Percentiles rank a stretch among this genome's conserved stretches.
Evolutionary conservation across 2,329 filamentous ascomycete species (phyloP).

Genomic region (Graphilbum ipis-grandicollis): DNA sequence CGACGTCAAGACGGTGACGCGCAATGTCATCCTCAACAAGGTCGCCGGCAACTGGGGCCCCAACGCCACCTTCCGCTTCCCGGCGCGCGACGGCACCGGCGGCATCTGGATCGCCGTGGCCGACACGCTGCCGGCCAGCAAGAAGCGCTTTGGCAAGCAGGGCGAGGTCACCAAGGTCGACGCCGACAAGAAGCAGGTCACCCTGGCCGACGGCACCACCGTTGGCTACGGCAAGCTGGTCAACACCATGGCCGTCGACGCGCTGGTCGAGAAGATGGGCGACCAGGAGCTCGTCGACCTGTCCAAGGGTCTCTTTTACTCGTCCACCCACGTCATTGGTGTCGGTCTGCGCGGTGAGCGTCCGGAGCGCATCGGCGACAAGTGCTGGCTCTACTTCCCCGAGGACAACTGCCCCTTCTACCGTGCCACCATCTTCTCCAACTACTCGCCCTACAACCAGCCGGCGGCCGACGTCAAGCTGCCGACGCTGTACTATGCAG

Average conservation of each 20-base stretch:
- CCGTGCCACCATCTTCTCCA: constrained; percentile 98
- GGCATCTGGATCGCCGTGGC: constrained; percentile 98
- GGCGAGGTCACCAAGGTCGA: constrained; percentile 77
- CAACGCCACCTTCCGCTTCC: constrained; percentile 97
- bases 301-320: constrained; percentile 90
- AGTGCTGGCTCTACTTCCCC: constrained; percentile 99
- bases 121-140: constrained; percentile 79
- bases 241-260: constrained; percentile 91
- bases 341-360: constrained; percentile 83
- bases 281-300: constrained; percentile 69
- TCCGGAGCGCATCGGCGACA: constrained; percentile 93
- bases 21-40: constrained; percentile 92
- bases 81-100: constrained; percentile 84
- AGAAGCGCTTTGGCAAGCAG: constrained; percentile 75
- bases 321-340: constrained; percentile 91
- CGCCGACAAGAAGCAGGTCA: constrained; percentile 67
- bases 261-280: constrained; percentile 71
- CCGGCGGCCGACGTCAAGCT: constrained; percentile 69
- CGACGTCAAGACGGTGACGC: constrained; percentile 82
- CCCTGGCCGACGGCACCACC: constrained; percentile 67
- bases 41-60: constrained; percentile 95
- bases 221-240: constrained; percentile 85
- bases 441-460: constrained; percentile 99
- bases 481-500: constrained; percentile 66
- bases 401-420: constrained; percentile 99